Conservation (phyloP, 2,329 filamentous ascomycete genomes). For the Thielaviopsis punctulata region DNA sequence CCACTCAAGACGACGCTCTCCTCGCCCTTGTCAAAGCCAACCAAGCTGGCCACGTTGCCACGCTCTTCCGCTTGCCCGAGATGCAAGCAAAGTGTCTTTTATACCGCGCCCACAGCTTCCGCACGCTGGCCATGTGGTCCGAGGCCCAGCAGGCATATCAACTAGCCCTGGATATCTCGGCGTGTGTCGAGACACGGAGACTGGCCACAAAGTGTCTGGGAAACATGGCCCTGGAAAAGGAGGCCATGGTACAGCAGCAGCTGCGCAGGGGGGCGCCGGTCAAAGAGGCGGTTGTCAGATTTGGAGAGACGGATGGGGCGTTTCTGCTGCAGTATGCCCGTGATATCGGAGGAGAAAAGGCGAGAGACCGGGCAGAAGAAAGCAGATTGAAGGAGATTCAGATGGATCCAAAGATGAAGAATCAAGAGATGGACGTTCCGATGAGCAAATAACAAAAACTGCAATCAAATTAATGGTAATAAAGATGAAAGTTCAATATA, state of each 20-base stretch:
- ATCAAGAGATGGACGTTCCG: too few species aligned
- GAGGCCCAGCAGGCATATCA: conserved; percentile 14
- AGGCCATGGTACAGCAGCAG: conserved; percentile 3
- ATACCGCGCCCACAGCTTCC: conserved; percentile 15
- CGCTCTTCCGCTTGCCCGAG: conserved; percentile 10
- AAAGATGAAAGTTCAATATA: too few species aligned
- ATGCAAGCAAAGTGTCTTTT: conserved; percentile 14
- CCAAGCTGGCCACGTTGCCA: conserved; percentile 13
- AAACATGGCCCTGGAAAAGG: conserved; percentile 8
- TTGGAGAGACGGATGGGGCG: not conserved
- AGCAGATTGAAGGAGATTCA: too few species aligned
- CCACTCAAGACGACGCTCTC: conserved; percentile 5
- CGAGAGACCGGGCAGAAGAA: too few species aligned
- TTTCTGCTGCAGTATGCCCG: not conserved
- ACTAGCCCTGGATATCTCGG: conserved; percentile 10
- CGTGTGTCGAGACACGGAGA: not conserved
- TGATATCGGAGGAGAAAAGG: not conserved
- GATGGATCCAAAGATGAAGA: too few species aligned
- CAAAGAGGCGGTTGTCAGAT: not conserved
- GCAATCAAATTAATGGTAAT: too few species aligned
- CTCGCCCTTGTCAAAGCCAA: conserved; percentile 14
- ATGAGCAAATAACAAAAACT: too few species aligned
- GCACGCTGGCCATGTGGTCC: conserved; percentile 14
- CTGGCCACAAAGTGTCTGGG: conserved; percentile 5
- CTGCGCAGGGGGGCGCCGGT: conserved; percentile 1